These are phyloP conservation scores for Penicillium expansum DNA, from an alignment of 2,329 filamentous ascomycete genomes.

Conservation along the genomic window DNA sequence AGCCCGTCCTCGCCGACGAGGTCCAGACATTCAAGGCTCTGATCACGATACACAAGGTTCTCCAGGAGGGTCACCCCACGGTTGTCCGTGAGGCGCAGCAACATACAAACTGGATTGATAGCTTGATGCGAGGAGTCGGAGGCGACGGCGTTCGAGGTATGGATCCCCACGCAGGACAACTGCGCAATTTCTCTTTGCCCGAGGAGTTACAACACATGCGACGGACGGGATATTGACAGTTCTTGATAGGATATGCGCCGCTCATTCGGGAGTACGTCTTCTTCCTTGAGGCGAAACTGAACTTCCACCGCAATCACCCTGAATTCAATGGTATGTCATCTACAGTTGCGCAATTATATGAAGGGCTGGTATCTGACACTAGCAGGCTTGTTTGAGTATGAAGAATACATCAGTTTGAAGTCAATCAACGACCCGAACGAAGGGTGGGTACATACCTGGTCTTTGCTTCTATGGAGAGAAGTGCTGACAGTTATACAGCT, in stretches of 20 bases:
- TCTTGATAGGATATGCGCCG: slow-evolving; percentile 67
- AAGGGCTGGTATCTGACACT: slow-evolving; percentile 11
- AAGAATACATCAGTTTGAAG: slow-evolving; percentile 97
- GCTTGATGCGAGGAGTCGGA: slow-evolving; percentile 75
- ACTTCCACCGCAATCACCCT: slow-evolving; percentile 94
- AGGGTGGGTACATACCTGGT: slow-evolving; percentile 56
- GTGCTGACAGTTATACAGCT: slow-evolving; percentile 43
- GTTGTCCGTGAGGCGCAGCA: slow-evolving; percentile 84
- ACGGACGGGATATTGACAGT: slow-evolving; percentile 11
- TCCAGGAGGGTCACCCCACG: slow-evolving; percentile 91
- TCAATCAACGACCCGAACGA: slow-evolving; percentile 98
- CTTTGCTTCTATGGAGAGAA: not conserved
- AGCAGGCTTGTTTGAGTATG: slow-evolving; percentile 84
- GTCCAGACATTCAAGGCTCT: slow-evolving; percentile 98
- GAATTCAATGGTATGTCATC: slow-evolving; percentile 79
- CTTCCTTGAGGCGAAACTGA: slow-evolving; percentile 88
- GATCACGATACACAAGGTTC: slow-evolving; percentile 94
- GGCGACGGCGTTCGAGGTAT: slow-evolving; percentile 79
- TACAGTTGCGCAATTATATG: not conserved
- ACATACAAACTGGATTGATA: slow-evolving; percentile 88
- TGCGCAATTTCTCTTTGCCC: not conserved
- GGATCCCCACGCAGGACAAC: slow-evolving; percentile 8
- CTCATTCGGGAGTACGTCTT: slow-evolving; percentile 96
- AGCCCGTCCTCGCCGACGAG: slow-evolving; percentile 97
- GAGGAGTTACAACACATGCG: not conserved